phyloP scores from a whole-genome alignment of 306 rosid genomes.

The Vachellia pachyceras region DNA sequence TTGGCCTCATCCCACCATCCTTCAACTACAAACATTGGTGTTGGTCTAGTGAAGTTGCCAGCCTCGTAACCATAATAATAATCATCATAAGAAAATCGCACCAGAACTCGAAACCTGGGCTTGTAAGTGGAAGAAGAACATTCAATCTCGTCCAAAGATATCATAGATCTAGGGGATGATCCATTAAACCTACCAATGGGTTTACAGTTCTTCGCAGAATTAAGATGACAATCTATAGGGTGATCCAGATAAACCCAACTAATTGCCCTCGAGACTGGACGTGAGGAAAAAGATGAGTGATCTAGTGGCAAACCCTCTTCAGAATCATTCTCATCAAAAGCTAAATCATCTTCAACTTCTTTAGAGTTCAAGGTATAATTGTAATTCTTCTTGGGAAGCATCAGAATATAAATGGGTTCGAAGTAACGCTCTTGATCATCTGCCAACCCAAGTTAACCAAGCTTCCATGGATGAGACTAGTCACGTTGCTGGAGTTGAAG shows the following conservation, averaged over 20 bases:
- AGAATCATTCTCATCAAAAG: constrained; percentile 8
- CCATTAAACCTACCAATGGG: constrained; percentile 26
- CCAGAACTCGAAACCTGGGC: constrained; percentile 40
- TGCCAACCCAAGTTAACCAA: constrained; percentile 38
- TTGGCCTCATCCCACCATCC: constrained; percentile 50
- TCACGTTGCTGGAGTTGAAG: constrained; percentile 8
- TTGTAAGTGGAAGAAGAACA: constrained; percentile 22
- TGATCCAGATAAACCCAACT: constrained; percentile 37
- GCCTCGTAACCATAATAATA: not conserved
- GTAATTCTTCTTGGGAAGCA: constrained; percentile 44
- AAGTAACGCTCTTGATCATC: constrained; percentile 19
- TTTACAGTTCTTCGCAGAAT: constrained; percentile 45
- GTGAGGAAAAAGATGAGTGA: constrained; percentile 34
- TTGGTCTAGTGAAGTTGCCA: not conserved
- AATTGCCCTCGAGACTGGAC: not conserved
- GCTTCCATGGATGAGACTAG: constrained; percentile 45
- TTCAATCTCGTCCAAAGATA: constrained; percentile 28
- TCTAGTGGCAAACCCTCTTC: constrained; percentile 19
- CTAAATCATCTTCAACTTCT: not conserved
- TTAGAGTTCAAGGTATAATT: constrained; percentile 32
- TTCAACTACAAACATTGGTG: constrained; percentile 42
- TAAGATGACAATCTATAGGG: constrained; percentile 30
- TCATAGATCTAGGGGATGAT: constrained; percentile 8
- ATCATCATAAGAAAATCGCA: constrained; percentile 21
- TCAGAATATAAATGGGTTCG: constrained; percentile 38